Percentiles rank a stretch among this genome's conserved stretches.
phyloP scores from a whole-genome alignment of 495 filamentous ascomycete species.

The Talaromyces trachyspermus region DNA sequence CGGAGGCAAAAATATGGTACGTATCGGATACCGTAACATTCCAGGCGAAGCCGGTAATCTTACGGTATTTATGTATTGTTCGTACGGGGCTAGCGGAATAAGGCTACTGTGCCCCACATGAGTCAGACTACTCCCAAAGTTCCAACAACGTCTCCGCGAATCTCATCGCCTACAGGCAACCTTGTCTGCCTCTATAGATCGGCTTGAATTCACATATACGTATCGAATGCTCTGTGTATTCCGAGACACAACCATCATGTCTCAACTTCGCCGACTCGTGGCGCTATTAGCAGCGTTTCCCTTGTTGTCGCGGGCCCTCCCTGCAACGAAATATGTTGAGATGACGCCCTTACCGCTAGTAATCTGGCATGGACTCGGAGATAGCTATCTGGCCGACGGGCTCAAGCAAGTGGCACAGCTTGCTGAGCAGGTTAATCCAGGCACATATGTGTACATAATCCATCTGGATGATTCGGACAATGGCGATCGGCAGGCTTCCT shows the following conservation, averaged over 20 bases:
- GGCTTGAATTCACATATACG: not conserved
- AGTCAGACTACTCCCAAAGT: no score
- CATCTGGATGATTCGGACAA: constrained; percentile 58
- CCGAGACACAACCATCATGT: not conserved
- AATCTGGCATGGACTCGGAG: constrained; percentile 85
- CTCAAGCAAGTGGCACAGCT: constrained; percentile 58
- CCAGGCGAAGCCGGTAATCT: no score
- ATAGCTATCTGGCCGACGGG: constrained; percentile 66
- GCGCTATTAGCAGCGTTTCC: not conserved
- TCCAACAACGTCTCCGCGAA: no score
- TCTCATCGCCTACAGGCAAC: not conserved
- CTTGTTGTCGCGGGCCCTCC: not conserved
- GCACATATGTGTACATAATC: constrained; percentile 77
- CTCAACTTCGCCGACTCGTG: not conserved
- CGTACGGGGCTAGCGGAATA: no score
- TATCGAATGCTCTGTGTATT: not conserved
- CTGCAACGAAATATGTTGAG: constrained; percentile 8
- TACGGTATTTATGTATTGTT: no score
- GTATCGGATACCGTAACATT: no score
- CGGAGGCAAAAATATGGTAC: no score
- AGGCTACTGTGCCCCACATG: no score
- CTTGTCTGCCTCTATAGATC: not conserved
- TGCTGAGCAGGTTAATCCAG: constrained; percentile 65
- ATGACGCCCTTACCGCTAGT: constrained; percentile 66
- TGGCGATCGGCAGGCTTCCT: constrained; percentile 71